phyloP scores from a whole-genome alignment of 2,329 filamentous ascomycete genomes.

The Pseudogymnoascus destructans region DNA sequence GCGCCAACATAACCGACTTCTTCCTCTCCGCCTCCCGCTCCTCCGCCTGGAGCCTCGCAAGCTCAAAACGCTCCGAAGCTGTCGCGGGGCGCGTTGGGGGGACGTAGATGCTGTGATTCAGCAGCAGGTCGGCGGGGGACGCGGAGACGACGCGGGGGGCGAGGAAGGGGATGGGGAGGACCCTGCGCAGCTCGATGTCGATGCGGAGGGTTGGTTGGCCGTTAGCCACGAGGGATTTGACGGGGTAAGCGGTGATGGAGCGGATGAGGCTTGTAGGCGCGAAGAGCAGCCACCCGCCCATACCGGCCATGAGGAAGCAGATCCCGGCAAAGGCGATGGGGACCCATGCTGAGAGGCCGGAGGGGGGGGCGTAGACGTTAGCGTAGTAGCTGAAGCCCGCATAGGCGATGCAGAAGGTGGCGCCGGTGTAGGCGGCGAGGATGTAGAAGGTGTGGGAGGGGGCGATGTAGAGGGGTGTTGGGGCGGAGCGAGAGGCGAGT shows the following conservation, averaged over 20 bases:
- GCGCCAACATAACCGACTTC: conserved; percentile 42
- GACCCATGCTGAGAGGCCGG: conserved; percentile 43
- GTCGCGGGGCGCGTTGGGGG: conserved; percentile 10
- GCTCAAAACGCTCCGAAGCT: conserved; percentile 13
- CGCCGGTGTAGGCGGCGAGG: conserved; percentile 43
- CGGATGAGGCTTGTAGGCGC: conserved; percentile 46
- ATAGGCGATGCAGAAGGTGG: conserved; percentile 39
- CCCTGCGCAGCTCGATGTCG: conserved; percentile 33
- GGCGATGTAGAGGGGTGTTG: conserved; percentile 50
- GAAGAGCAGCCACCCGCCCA: conserved; percentile 47
- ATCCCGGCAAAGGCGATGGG: conserved; percentile 43
- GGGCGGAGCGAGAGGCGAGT: conserved; percentile 41
- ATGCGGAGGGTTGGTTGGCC: conserved; percentile 31
- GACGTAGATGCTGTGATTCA: conserved; percentile 24
- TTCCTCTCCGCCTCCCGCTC: conserved; percentile 27
- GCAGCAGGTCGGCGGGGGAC: conserved; percentile 16
- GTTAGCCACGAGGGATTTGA: not conserved
- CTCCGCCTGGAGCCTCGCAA: conserved; percentile 24
- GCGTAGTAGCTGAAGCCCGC: conserved; percentile 38
- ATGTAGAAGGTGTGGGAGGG: conserved; percentile 52
- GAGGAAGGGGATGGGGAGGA: conserved; percentile 23
- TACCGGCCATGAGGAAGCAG: conserved; percentile 44
- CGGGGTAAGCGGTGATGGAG: conserved; percentile 21
- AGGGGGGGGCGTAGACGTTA: conserved; percentile 36
- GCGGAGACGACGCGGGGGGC: conserved; percentile 18